Conservation (phyloP, 768 basidiomycete species). For the Russula virescens region DNA sequence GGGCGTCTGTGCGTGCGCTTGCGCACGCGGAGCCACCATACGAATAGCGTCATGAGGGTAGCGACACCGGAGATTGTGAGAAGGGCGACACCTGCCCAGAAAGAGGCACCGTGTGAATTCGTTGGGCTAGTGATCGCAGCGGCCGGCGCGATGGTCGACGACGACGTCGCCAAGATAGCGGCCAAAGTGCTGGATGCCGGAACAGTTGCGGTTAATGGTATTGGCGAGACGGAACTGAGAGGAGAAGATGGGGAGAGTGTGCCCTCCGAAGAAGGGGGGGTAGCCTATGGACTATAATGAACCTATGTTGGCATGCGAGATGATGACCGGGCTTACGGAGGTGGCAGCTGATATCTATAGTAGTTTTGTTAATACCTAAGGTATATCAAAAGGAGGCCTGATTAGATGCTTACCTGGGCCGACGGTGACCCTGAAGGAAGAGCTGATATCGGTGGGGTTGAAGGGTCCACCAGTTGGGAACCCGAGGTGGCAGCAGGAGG, state of each 20-base stretch:
- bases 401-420: not conserved
- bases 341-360: not conserved
- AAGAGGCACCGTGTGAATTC: constrained; percentile 14
- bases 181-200: not conserved
- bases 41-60: constrained; percentile 24
- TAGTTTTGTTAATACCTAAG: not conserved
- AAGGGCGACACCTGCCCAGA: constrained; percentile 28
- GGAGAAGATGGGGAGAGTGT: not conserved
- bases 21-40: constrained; percentile 29
- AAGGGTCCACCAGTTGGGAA: not conserved
- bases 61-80: constrained; percentile 24
- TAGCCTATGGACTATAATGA: not conserved
- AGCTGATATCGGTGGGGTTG: not conserved
- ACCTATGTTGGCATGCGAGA: not conserved
- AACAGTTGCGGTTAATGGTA: not conserved
- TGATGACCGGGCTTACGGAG: constrained; percentile 1
- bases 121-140: not conserved
- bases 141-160: constrained; percentile 1
- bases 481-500: not conserved
- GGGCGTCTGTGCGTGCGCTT: constrained; percentile 22
- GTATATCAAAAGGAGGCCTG: not conserved
- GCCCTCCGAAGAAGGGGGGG: not conserved
- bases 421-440: not conserved
- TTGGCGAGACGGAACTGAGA: not conserved
- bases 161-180: not conserved